Evolutionary conservation across 2,329 filamentous ascomycete genomes (phyloP).

Genomic region (Botrytis sinoallii): DNA sequence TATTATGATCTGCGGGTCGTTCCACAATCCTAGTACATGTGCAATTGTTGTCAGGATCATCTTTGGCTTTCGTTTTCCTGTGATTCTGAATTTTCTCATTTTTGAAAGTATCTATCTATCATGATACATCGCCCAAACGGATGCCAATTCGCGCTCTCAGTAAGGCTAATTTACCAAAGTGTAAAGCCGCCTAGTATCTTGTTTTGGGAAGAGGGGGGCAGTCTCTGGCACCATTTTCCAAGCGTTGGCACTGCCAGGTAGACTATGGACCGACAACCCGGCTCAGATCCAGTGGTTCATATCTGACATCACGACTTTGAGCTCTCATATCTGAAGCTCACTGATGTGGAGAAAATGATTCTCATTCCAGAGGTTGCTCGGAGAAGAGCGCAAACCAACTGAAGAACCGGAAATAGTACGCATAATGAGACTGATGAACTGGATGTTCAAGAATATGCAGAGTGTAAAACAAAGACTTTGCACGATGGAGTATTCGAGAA

Average conservation of each 20-base stretch:
- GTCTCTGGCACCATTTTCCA: background rate
- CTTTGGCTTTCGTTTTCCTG: background rate
- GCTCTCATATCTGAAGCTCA: background rate
- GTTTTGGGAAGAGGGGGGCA: background rate
- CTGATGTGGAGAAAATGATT: background rate
- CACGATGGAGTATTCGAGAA: background rate
- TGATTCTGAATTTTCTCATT: too few relatives aligned
- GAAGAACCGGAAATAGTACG: background rate
- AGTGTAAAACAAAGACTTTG: background rate
- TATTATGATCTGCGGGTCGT: background rate
- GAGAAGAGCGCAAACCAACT: background rate
- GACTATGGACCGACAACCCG: background rate
- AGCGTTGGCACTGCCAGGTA: background rate
- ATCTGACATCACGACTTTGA: background rate
- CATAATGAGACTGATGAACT: background rate
- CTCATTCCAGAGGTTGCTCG: background rate
- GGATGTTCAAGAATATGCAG: background rate
- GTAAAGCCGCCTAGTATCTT: background rate
- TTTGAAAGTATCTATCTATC: background rate
- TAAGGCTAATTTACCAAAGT: background rate
- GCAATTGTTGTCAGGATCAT: background rate
- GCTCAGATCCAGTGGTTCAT: background rate
- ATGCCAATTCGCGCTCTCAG: background rate
- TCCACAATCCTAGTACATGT: background rate
- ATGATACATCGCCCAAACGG: background rate